phyloP scores from a whole-genome alignment of 1,284 basidiomycete genomes.

The Porodaedalea pini region DNA sequence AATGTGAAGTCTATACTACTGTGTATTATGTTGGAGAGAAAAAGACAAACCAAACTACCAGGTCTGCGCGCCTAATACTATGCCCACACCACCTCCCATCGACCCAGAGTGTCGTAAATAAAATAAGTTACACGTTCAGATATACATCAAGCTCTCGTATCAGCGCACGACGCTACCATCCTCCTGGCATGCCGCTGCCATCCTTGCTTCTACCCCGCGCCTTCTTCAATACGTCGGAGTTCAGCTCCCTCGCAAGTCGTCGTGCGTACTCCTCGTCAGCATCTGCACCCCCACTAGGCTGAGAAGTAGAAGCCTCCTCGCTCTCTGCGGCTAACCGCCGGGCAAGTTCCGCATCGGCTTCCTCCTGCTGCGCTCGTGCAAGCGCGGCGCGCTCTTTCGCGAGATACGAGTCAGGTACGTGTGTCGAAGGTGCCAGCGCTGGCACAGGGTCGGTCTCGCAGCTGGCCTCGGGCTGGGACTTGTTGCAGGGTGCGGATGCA shows the following conservation, averaged over 20 bases:
- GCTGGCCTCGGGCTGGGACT: neutral
- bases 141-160: neutral
- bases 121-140: too few species aligned
- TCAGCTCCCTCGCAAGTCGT: slow-evolving; percentile 21
- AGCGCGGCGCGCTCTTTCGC: slow-evolving; percentile 14
- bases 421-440: neutral
- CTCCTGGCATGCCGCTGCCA: slow-evolving; percentile 8
- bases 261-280: slow-evolving; percentile 22
- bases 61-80: too few species aligned
- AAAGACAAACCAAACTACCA: too few species aligned
- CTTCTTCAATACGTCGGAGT: slow-evolving; percentile 12
- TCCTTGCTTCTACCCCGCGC: neutral
- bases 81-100: too few species aligned
- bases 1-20: too few species aligned
- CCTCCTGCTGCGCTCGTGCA: slow-evolving; percentile 19
- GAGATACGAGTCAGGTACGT: slow-evolving; percentile 10
- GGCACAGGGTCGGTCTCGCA: neutral
- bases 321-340: slow-evolving; percentile 8
- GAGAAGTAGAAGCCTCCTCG: too few species aligned
- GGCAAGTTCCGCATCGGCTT: slow-evolving; percentile 20
- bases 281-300: too few species aligned
- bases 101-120: too few species aligned
- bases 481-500: neutral
- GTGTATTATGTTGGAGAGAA: too few species aligned
- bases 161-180: neutral